Conservation (phyloP, 2,329 filamentous ascomycete genomes). For the Chlorencoelia australis region DNA sequence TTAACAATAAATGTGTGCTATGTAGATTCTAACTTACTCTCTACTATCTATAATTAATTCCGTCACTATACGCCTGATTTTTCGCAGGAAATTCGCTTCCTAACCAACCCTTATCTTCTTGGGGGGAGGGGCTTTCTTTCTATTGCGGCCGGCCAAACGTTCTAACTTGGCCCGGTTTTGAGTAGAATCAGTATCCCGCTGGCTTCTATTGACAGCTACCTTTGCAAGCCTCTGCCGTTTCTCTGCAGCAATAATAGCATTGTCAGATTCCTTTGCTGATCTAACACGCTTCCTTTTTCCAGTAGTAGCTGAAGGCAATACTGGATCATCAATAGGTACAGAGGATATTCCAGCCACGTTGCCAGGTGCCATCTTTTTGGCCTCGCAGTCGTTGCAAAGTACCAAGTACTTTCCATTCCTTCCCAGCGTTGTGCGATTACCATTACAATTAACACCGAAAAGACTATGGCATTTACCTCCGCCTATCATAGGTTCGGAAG, state of each 20-base stretch:
- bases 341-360: background rate
- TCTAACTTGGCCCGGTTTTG: background rate
- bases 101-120: too few relatives aligned
- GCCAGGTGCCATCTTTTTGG: background rate
- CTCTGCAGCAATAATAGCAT: background rate
- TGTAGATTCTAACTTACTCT: too few relatives aligned
- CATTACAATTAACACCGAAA: background rate
- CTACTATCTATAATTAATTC: too few relatives aligned
- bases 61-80: too few relatives aligned
- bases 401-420: background rate
- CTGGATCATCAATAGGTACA: background rate
- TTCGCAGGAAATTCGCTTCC: too few relatives aligned
- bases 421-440: background rate
- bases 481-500: background rate
- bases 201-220: background rate
- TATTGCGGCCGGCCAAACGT: background rate
- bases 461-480: background rate
- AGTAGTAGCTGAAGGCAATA: background rate
- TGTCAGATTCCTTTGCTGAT: background rate
- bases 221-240: background rate
- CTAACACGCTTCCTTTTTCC: background rate
- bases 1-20: too few relatives aligned
- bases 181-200: background rate
- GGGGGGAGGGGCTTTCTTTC: too few relatives aligned
- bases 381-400: background rate